Evolutionary conservation across 768 basidiomycete genomes (phyloP).

Genomic region (Lactifluus rugatus): DNA sequence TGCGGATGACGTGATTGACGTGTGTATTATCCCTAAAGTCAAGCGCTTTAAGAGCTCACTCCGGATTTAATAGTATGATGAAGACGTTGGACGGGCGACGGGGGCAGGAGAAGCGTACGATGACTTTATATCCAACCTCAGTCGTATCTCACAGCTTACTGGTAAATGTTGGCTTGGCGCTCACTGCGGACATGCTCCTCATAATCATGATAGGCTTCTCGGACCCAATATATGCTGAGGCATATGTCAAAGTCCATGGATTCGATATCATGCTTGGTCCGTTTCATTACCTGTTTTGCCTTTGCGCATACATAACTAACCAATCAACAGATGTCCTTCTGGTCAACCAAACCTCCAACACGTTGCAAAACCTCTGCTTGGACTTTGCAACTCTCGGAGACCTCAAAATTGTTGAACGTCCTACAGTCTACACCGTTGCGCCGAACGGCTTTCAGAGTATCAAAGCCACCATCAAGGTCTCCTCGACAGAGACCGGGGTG

Average conservation of each 20-base stretch:
- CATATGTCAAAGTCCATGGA: conserved; percentile 94
- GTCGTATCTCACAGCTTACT: conserved; percentile 86
- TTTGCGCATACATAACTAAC: neutral
- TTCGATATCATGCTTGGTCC: conserved; percentile 90
- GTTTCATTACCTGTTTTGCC: conserved; percentile 14
- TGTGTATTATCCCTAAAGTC: conserved; percentile 23
- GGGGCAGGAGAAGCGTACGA: conserved; percentile 75
- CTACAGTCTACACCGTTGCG: conserved; percentile 83
- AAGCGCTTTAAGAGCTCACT: neutral
- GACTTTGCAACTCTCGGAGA: conserved; percentile 98
- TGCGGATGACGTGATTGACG: conserved; percentile 68
- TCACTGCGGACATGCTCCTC: neutral
- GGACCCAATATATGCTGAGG: conserved; percentile 96
- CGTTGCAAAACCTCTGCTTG: conserved; percentile 90
- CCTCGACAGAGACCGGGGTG: conserved; percentile 96
- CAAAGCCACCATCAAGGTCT: conserved; percentile 97
- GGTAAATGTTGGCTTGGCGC: conserved; percentile 34
- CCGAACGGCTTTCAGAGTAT: conserved; percentile 98
- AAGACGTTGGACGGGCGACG: conserved; percentile 83
- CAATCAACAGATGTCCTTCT: conserved; percentile 69
- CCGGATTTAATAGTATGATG: conserved; percentile 54
- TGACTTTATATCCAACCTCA: conserved; percentile 91
- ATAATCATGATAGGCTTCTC: conserved; percentile 62
- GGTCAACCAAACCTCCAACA: conserved; percentile 92
- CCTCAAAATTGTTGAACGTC: conserved; percentile 94